Evolutionary conservation across 2,329 filamentous ascomycete genomes (phyloP).

Genomic region (Phaeoacremonium minimum): DNA sequence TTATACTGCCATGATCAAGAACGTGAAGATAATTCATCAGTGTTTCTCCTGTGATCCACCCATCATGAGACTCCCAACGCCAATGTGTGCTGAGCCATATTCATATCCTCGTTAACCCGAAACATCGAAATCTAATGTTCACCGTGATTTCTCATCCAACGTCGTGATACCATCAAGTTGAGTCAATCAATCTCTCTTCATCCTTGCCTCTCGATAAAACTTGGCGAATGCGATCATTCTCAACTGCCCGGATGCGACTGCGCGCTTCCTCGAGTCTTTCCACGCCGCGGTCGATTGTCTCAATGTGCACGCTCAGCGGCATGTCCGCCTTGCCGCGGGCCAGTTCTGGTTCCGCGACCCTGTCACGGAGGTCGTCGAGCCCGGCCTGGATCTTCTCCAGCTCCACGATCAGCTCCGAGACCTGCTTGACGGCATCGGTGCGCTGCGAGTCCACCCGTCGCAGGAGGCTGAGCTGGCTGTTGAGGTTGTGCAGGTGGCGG

Average conservation of each 20-base stretch:
- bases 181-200: constrained; percentile 36
- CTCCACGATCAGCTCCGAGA: constrained; percentile 67
- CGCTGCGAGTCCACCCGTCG: constrained; percentile 63
- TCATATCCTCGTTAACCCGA: background rate
- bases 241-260: constrained; percentile 51
- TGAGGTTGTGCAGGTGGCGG: constrained; percentile 53
- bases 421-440: constrained; percentile 60
- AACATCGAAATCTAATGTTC: background rate
- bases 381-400: constrained; percentile 68
- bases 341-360: constrained; percentile 63
- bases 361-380: constrained; percentile 66
- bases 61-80: background rate
- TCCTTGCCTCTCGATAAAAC: constrained; percentile 42
- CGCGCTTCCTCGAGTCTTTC: constrained; percentile 66
- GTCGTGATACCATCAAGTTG: constrained; percentile 4
- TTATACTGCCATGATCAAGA: no score
- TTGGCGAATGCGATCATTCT: constrained; percentile 53
- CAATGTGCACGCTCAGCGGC: constrained; percentile 69
- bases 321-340: constrained; percentile 45
- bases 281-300: constrained; percentile 68
- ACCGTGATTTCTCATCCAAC: background rate
- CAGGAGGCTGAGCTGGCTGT: constrained; percentile 61
- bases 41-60: no score
- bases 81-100: background rate
- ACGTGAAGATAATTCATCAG: no score